Base-by-base conservation (phyloP, 1,284 basidiomycete genomes). In the Ganoderma leucocontextum region DNA sequence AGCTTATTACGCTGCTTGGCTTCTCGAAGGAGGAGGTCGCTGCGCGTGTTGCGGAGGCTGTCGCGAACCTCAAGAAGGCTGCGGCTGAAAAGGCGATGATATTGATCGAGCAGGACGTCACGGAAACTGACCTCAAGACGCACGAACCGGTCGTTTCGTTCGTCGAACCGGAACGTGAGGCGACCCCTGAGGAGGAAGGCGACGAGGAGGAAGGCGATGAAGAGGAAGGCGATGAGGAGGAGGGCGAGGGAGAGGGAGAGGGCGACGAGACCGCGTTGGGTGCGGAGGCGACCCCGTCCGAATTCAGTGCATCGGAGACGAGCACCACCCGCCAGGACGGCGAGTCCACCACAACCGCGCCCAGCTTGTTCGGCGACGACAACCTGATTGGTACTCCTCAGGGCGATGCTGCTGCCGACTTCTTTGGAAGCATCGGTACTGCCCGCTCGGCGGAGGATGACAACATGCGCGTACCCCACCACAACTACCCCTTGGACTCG, bases 11-110 rank as follows among this genome's bases (percentile, higher is more conserved):
- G 1, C 83, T 99, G 1, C 89, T 99, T 29, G 97, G 97, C 0
- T 99, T 98, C 80, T 96, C 95, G 12, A 97, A 97, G 80, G 89
- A 89, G 35, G 95, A 97, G 73, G 89, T 98, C 17, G 91, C 91
- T 2, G 82, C 84, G 2, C 91, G 92, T 71, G 95, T 98, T 15
- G 88, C 90, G 19, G 91, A 94, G 72, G 95, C 96, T 3, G 88
- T 97, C 62, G 88, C 92, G 61, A 91, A 88, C 72, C 85, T 96
- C 73, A 90, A 90, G 78, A 82, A 82, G 35, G 72, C 82, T 2
- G 77, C 80, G 10, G 79, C 80, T 35, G 78, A 81, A 2, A 73
- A 79, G 42, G 70, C 74, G 17, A 75, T 69, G 19, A 64, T 72
- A 0, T 64, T 70, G 1, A 64, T 74, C 0, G 78, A 79, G 57